A percentile compares a stretch with the other conserved stretches of the same genome.
Evolutionary conservation across 139 green algal species (phyloP).

Genomic region (Chlorella sp.): DNA sequence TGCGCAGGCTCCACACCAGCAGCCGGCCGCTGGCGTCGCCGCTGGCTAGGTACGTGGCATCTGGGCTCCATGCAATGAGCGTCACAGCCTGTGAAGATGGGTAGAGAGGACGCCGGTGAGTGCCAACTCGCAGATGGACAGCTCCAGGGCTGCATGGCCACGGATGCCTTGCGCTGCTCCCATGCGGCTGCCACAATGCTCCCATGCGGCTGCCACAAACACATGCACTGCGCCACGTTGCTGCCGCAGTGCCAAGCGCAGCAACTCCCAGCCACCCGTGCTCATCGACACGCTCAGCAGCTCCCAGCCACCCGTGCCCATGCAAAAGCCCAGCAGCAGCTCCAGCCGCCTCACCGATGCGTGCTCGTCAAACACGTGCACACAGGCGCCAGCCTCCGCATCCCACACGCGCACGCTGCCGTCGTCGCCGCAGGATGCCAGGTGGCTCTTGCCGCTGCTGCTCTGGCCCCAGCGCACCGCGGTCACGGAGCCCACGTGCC

Average conservation of each 20-base stretch:
- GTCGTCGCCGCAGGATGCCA: slow-evolving; percentile 90
- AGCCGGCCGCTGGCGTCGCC: slow-evolving; percentile 14
- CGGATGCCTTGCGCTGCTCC: no score
- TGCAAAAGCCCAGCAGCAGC: no score
- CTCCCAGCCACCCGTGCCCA: no score
- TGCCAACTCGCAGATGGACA: no score
- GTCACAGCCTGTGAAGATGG: background rate
- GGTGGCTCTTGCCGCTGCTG: slow-evolving; percentile 21
- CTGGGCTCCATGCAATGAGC: slow-evolving; percentile 30
- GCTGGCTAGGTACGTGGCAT: slow-evolving; percentile 29
- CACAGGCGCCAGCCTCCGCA: slow-evolving; percentile 59
- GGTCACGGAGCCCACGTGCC: slow-evolving; percentile 28
- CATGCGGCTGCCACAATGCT: no score
- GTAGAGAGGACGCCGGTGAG: no score
- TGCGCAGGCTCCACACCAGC: slow-evolving; percentile 14
- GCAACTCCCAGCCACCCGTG: no score
- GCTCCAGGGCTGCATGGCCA: no score
- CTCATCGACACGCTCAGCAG: no score
- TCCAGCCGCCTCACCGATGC: slow-evolving; percentile 10
- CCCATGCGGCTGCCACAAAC: no score
- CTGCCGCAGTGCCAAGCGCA: no score
- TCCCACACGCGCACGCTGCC: slow-evolving; percentile 93
- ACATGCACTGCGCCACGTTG: no score
- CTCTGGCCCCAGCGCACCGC: slow-evolving; percentile 32
- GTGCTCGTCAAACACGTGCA: slow-evolving; percentile 32